These are phyloP conservation scores for Ophiocordyceps unilateralis DNA, from an alignment of 2,329 filamentous ascomycete species.

Conservation along the genomic window DNA sequence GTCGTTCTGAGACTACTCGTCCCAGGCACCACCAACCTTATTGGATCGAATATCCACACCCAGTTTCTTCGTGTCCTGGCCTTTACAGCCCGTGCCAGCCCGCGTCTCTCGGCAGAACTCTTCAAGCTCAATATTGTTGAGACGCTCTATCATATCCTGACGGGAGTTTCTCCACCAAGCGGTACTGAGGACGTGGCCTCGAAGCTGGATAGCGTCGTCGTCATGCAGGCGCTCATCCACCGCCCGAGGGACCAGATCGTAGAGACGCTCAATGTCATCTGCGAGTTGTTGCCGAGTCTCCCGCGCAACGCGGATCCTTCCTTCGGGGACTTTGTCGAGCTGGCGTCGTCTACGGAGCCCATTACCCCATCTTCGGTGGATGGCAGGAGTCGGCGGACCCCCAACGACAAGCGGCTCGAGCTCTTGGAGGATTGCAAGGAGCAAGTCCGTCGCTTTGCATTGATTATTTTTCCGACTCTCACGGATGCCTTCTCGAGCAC, in stretches of 20 bases:
- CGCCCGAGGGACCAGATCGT: constrained; percentile 90
- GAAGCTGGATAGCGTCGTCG: constrained; percentile 88
- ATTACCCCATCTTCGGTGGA: constrained; percentile 19
- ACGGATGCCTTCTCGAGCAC: constrained; percentile 97
- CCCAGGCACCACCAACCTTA: constrained; percentile 88
- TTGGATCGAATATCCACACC: constrained; percentile 86
- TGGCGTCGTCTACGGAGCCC: constrained; percentile 20
- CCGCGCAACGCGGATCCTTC: constrained; percentile 33
- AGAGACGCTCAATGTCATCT: constrained; percentile 93
- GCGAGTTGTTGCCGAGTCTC: constrained; percentile 72
- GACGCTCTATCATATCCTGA: constrained; percentile 92
- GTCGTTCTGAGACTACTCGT: constrained; percentile 75
- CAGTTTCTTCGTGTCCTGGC: constrained; percentile 86
- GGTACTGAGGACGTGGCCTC: constrained; percentile 61
- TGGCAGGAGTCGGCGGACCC: constrained; percentile 21
- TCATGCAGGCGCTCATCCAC: constrained; percentile 97
- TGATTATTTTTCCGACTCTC: constrained; percentile 84
- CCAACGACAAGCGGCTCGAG: constrained; percentile 68
- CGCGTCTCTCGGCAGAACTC: constrained; percentile 70
- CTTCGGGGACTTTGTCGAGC: constrained; percentile 26
- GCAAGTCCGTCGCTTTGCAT: constrained; percentile 78
- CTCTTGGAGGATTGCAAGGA: constrained; percentile 67
- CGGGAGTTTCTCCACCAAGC: constrained; percentile 78
- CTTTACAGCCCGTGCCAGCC: constrained; percentile 78
- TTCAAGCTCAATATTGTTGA: constrained; percentile 96